These are phyloP conservation scores for Gonium pectorale DNA, from an alignment of 139 green algal genomes.

Conservation along the genomic window DNA sequence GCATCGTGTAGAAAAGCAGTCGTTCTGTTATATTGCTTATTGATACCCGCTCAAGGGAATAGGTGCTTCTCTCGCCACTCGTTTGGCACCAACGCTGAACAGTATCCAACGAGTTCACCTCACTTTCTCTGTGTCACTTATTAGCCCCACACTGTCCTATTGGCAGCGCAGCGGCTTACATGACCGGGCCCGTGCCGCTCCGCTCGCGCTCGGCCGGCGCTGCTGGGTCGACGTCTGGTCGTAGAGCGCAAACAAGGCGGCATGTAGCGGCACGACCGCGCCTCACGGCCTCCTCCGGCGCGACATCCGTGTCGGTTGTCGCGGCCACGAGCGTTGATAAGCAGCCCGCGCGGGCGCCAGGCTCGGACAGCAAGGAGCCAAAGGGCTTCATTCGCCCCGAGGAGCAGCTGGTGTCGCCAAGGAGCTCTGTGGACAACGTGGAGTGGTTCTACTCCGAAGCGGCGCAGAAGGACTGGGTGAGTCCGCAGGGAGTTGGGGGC, in stretches of 20 bases:
- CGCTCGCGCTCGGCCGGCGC: not conserved
- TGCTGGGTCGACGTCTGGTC: not conserved
- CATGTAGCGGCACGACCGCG: not conserved
- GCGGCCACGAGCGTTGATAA: not conserved
- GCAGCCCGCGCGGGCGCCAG: not conserved
- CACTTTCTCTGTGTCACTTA: too few relatives aligned
- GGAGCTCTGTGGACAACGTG: not conserved
- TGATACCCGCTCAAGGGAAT: too few relatives aligned
- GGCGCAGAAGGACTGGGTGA: constrained; percentile 32
- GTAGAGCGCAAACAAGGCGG: not conserved
- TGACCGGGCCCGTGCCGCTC: not conserved
- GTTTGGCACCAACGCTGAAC: too few relatives aligned
- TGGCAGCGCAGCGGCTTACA: too few relatives aligned
- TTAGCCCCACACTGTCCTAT: not conserved
- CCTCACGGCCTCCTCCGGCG: not conserved
- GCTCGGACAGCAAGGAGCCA: not conserved
- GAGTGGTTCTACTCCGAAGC: constrained; percentile 39
- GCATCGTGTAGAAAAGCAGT: too few relatives aligned
- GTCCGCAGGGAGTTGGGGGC: too few relatives aligned
- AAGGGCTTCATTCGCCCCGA: not conserved
- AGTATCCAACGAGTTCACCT: too few relatives aligned
- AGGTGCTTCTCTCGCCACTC: too few relatives aligned
- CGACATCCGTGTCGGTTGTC: not conserved
- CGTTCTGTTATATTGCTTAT: too few relatives aligned
- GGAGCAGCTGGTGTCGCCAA: not conserved